Evolutionary conservation across 2,329 filamentous ascomycete genomes (phyloP), one percentile per base, ranked within the genome.

Genomic region (Pseudomassariella vexata): DNA sequence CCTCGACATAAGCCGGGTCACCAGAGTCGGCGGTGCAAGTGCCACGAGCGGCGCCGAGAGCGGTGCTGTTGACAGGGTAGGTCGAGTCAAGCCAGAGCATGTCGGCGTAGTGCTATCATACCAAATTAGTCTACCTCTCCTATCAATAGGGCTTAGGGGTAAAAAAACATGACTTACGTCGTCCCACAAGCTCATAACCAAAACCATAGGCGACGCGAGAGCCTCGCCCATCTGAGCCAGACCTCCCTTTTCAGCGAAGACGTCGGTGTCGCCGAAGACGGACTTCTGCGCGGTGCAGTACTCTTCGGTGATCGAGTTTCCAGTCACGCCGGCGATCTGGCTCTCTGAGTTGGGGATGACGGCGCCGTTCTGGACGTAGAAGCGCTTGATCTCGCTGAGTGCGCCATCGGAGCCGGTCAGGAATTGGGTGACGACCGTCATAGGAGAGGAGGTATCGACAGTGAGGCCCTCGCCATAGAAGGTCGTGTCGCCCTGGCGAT

Each of bases 391-490:
- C 50, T 73, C 65, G 35, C 57, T 60, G 24, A 78, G 66, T 7
- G 59, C 56, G 40, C 57, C 57, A 43, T 63, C 53, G 28, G 64
- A 68, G 36, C 52, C 53, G 10, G 30, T 20, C 41, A 66, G 55
- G 57, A 79, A 79, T 47, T 78, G 73, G 5, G 74, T 77, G 27
- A 79, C 68, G 11, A 79, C 71, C 11, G 74, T 80, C 46, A 79
- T 61, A 36, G 66, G 65, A 47, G 63, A 60, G 36, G 46, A 62
- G 28, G 72, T 76, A 54, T 79, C 67, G 44, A 80, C 57, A 17
- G 59, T 73, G 44, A 59, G 58, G 36, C 66, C 69, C 1, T 63
- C 54, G 28, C 76, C 76, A 58, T 71, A 80, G 64, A 79, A 81
- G 52, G 57, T 57, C 27, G 58, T 59, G 52, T 71, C 63, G 38